Evolutionary conservation across 1,139 yeast species (phyloP).

Genomic region (Yamadazyma atmosphaerica): DNA sequence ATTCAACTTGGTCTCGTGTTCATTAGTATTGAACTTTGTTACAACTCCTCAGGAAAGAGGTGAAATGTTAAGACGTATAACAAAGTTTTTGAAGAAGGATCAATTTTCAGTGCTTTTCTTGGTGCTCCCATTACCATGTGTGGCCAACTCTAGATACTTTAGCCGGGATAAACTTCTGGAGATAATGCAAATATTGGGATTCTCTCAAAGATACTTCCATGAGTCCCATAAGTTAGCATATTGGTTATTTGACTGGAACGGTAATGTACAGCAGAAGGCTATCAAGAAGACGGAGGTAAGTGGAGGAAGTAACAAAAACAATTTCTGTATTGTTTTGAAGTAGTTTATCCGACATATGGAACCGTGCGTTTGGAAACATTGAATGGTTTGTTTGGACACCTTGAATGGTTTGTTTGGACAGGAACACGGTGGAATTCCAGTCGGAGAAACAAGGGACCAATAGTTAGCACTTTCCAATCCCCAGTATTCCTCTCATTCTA

Average conservation of each 20-base stretch:
- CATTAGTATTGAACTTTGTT: conserved; percentile 85
- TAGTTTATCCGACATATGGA: no score
- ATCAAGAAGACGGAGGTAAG: conserved; percentile 47
- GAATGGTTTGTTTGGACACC: no score
- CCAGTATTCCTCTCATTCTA: no score
- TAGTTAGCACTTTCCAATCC: no score
- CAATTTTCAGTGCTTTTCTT: conserved; percentile 53
- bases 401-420: no score
- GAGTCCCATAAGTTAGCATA: conserved; percentile 78
- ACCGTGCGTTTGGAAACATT: no score
- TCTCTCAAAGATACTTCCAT: conserved; percentile 43
- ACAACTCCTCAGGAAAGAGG: conserved; percentile 74
- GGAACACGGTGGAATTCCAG: no score
- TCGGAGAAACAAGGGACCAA: no score
- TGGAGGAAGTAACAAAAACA: conserved; percentile 59
- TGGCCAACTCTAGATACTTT: conserved; percentile 77
- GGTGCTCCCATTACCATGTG: conserved; percentile 87
- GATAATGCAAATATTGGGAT: conserved; percentile 64
- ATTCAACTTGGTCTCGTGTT: conserved; percentile 74
- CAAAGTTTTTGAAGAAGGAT: conserved; percentile 48
- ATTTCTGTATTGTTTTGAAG: conserved; percentile 51
- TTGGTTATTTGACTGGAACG: conserved; percentile 61
- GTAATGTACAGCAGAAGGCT: conserved; percentile 16
- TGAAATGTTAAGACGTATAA: conserved; percentile 66
- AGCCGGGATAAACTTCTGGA: conserved; percentile 41